Conservation (phyloP, 306 rosid species). For the Trifolium pratense region DNA sequence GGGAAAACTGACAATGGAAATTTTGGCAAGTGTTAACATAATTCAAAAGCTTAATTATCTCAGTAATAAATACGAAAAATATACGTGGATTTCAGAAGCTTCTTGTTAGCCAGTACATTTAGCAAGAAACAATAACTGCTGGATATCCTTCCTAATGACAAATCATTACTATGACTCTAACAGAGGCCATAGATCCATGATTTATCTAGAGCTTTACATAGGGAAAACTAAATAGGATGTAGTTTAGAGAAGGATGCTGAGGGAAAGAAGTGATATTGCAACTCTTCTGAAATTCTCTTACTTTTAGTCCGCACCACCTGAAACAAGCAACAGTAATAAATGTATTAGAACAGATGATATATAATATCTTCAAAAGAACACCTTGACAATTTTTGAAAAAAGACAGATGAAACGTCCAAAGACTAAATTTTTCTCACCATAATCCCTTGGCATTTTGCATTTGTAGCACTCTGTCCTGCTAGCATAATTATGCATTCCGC, state of each 20-base stretch:
- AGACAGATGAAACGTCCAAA: conserved; percentile 10
- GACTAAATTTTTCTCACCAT: conserved; percentile 59
- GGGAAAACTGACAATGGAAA: conserved; percentile 25
- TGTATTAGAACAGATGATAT: conserved; percentile 40
- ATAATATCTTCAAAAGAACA: conserved; percentile 33
- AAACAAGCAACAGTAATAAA: conserved; percentile 31
- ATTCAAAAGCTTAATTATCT: conserved; percentile 33
- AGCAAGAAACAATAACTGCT: conserved; percentile 45
- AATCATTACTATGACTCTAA: conserved; percentile 46
- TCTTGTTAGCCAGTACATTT: conserved; percentile 39
- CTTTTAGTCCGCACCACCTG: conserved; percentile 59
- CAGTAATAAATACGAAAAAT: conserved; percentile 29
- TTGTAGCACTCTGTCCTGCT: conserved; percentile 81
- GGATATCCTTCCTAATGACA: conserved; percentile 43
- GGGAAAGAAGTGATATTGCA: conserved; percentile 23
- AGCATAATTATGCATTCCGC: conserved; percentile 93
- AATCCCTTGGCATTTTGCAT: conserved; percentile 76
- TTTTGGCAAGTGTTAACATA: conserved; percentile 14
- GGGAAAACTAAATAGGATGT: conserved; percentile 35
- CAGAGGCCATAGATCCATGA: conserved; percentile 48
- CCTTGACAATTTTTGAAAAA: neutral
- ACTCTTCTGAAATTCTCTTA: conserved; percentile 39
- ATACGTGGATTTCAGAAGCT: conserved; percentile 50
- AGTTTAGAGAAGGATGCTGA: conserved; percentile 42
- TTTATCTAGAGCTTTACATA: conserved; percentile 46